Percentiles rank a stretch among this genome's conserved stretches.
These are phyloP conservation scores for Simplicillium aogashimaense DNA, from an alignment of 2,329 filamentous ascomycete genomes.

Conservation along the genomic window DNA sequence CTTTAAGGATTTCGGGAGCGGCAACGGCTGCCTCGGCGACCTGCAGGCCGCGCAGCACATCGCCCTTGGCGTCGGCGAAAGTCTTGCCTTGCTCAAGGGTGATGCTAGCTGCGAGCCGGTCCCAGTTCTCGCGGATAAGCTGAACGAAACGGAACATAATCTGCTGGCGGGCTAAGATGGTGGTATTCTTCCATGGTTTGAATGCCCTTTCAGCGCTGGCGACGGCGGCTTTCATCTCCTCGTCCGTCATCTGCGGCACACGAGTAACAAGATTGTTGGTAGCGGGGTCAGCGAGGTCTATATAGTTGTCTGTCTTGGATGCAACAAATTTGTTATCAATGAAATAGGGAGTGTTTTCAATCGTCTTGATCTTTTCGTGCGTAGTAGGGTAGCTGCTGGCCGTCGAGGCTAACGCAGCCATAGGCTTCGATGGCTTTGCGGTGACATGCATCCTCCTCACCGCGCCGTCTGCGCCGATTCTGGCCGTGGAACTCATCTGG, in stretches of 20 bases:
- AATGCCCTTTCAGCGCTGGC: slow-evolving; percentile 70
- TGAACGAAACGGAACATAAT: slow-evolving; percentile 82
- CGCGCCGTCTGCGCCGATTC: too few relatives aligned
- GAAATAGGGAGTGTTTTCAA: slow-evolving; percentile 69
- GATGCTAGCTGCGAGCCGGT: slow-evolving; percentile 74
- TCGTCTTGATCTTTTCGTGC: slow-evolving; percentile 60
- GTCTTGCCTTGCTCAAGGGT: slow-evolving; percentile 86
- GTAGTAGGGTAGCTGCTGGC: slow-evolving; percentile 56
- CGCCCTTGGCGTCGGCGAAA: slow-evolving; percentile 70
- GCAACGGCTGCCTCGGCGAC: slow-evolving; percentile 76
- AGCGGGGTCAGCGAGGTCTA: slow-evolving; percentile 72
- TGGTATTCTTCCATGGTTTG: slow-evolving; percentile 61
- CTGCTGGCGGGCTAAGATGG: slow-evolving; percentile 65
- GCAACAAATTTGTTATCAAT: slow-evolving; percentile 68
- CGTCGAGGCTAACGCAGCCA: slow-evolving; percentile 42
- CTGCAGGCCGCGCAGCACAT: slow-evolving; percentile 73
- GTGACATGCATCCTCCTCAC: too few relatives aligned
- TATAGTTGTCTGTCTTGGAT: slow-evolving; percentile 61
- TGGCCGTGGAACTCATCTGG: too few relatives aligned
- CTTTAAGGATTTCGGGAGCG: slow-evolving; percentile 73
- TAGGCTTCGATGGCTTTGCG: too few relatives aligned
- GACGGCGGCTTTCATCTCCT: slow-evolving; percentile 65
- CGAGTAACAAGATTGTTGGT: slow-evolving; percentile 80
- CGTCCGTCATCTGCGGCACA: slow-evolving; percentile 72
- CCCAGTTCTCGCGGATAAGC: slow-evolving; percentile 76